Base-by-base conservation (phyloP, 2,329 filamentous ascomycete genomes). In the Cyphellophora europaea region DNA sequence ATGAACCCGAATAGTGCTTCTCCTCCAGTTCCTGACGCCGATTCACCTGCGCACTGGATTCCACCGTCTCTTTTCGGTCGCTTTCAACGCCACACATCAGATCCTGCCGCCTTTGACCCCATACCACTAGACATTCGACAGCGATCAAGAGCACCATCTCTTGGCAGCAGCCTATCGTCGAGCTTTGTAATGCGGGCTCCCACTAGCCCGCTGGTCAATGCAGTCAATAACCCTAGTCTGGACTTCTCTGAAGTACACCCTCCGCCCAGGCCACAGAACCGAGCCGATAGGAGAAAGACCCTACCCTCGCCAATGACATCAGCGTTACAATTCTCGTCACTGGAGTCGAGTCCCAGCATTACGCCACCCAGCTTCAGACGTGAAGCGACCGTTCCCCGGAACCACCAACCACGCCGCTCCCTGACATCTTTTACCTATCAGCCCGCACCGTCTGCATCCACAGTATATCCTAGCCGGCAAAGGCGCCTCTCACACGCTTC, bases 131-230 rank as follows among this genome's bases (percentile, higher is more conserved):
- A 40, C 11, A 27, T 25, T 11, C 19, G 36, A 13, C 28, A 30
- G 36, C 35, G 44, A 30, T 37, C 69, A 0, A 59, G 66, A 14
- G 63, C 70, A 12, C 79, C 79, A 5, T 79, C 77, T 1, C 52
- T 82, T 6, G 80, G 79, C 3, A 86, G 79, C 5, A 82, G 85
- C 1, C 68, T 83, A 11, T 80, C 82, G 0, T 82, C 79, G 2
- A 87, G 77, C 49, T 95, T 94, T 55, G 71, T 82, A 19, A 82
- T 93, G 42, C 82, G 89, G 58, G 76, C 84, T 2, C 89, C 91
- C 0, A 96, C 91, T 2, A 96, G 88, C 50, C 91, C 91, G 11
- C 66, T 98, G 8, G 88, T 93, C 1, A 79, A 95, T 51, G 86
- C 87, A 27, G 77, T 86, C 51, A 93, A 80, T 59, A 91, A 88